Conservation (phyloP, 75 land plant genomes). For the Cupressus sempervirens region DNA sequence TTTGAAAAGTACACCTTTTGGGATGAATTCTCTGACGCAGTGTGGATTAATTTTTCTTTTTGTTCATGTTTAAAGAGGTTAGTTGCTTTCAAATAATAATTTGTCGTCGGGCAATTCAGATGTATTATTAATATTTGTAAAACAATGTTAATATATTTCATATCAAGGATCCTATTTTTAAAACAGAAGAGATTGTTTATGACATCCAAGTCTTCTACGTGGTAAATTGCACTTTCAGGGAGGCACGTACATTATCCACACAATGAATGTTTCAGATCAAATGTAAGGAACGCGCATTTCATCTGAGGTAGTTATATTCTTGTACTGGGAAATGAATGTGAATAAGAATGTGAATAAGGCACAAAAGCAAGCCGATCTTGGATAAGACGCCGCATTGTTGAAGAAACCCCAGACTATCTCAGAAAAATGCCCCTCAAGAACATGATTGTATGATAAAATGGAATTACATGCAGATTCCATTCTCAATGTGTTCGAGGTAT, state of each 20-base stretch:
- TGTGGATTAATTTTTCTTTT: neutral
- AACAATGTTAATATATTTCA: neutral
- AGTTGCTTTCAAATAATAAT: neutral
- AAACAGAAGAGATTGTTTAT: neutral
- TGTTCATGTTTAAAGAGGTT: neutral
- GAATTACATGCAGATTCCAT: neutral
- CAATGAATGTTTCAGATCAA: neutral
- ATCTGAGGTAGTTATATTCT: neutral
- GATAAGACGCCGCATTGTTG: neutral
- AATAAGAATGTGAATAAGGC: conserved; percentile 1
- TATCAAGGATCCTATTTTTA: neutral
- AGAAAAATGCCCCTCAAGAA: neutral
- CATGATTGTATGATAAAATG: neutral
- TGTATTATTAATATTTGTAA: neutral
- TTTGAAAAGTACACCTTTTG: neutral
- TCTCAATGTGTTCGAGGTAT: neutral
- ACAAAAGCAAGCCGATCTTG: neutral
- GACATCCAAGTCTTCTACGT: neutral
- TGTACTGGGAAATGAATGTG: neutral
- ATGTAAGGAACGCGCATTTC: neutral
- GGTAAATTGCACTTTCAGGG: conserved; percentile 1
- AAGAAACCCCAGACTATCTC: neutral
- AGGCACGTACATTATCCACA: neutral
- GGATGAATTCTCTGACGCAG: neutral
- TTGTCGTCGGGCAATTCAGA: neutral